A percentile compares a stretch with the other conserved stretches of the same genome.
Conservation (phyloP, 305 asterid genomes). For the Fraxinus greggii region DNA sequence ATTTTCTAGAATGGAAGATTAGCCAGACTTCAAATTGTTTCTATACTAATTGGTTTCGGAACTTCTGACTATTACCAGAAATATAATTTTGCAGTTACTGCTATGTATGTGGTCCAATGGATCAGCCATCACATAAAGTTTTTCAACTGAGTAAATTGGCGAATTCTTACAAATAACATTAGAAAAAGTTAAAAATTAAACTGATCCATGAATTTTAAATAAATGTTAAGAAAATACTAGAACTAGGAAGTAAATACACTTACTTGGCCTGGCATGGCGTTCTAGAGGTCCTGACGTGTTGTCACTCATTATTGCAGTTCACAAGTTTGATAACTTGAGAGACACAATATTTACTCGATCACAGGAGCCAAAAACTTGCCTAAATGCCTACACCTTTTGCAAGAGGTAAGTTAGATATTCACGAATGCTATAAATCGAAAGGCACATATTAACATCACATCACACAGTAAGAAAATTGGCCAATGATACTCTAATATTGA, state of each 20-base stretch:
- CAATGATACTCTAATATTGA: neutral
- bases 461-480: neutral
- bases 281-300: slow-evolving; percentile 44
- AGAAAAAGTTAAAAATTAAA: neutral
- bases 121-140: neutral
- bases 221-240: neutral
- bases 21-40: neutral
- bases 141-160: neutral
- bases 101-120: neutral
- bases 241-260: slow-evolving; percentile 5
- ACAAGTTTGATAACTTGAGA: slow-evolving; percentile 23
- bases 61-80: neutral
- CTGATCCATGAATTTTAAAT: neutral
- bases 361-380: slow-evolving; percentile 22
- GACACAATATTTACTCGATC: slow-evolving; percentile 12
- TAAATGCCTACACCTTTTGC: slow-evolving; percentile 33
- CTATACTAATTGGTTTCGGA: neutral
- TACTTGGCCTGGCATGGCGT: slow-evolving; percentile 63
- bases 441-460: neutral
- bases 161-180: neutral
- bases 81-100: neutral
- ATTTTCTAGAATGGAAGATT: neutral
- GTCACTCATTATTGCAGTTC: slow-evolving; percentile 39
- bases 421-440: neutral
- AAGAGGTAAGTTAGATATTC: neutral